Base-by-base conservation (phyloP, 768 basidiomycete species). In the Termitomyces sp. region DNA sequence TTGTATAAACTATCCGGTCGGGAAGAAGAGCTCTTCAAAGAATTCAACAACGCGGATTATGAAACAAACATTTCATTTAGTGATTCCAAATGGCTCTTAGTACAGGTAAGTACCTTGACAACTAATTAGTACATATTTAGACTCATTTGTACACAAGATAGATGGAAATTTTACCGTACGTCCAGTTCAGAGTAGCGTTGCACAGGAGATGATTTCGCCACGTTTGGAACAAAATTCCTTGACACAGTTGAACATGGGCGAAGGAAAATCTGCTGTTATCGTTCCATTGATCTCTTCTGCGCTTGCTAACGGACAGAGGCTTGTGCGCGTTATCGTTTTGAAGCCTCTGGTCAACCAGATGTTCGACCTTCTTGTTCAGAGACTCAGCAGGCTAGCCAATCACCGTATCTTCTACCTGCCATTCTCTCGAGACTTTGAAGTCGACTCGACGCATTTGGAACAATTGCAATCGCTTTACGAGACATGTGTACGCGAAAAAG, bases 201-300 rank as follows among this genome's bases (percentile, higher is more conserved):
- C 81, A 0, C 51, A 61, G 4, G 73, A 81, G 48, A 83, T 84
- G 82, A 77, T 80, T 23, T 52, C 63, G 0, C 81, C 83, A 0
- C 55, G 53, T 1, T 71, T 66, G 0, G 56, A 59, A 2, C 16
- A 60, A 8, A 84, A 78, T 47, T 74, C 75, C 0, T 64, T 72
- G 6, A 67, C 79, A 29, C 82, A 83, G 40, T 74, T 83, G 16
- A 82, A 84, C 48, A 84, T 84, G 82, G 82, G 82, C 2, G 82
- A 84, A 53, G 83, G 82, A 1, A 82, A 84, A 57, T 75, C 79
- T 11, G 71, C 74, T 4, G 80, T 81, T 4, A 84, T 84, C 19
- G 71, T 83, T 2, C 82, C 82, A 0, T 67, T 82, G 31, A 66
- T 73, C 1, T 68, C 70, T 0, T 61, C 72, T 4, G 62, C 63